phyloP scores from a whole-genome alignment of 805 yeast species.

The Suhomyces xylopsoci region DNA sequence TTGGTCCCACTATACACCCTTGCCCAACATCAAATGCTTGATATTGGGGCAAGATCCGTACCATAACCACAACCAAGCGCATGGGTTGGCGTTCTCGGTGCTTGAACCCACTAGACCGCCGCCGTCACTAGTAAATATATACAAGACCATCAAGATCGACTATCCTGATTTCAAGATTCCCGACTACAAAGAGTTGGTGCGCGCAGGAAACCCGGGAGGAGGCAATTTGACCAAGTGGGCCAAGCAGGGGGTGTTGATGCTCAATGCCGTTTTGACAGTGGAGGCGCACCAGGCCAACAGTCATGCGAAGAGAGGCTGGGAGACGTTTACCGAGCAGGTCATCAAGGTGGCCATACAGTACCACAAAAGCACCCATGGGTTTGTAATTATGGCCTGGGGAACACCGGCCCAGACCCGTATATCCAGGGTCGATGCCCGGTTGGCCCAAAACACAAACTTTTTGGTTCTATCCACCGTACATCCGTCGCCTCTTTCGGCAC shows the following conservation, averaged over 20 bases:
- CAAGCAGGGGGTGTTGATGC: slow-evolving; percentile 75
- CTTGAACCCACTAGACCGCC: slow-evolving; percentile 73
- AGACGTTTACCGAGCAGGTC: slow-evolving; percentile 73
- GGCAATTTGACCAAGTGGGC: slow-evolving; percentile 87
- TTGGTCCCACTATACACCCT: slow-evolving; percentile 86
- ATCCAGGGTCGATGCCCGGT: slow-evolving; percentile 26
- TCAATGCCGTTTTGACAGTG: slow-evolving; percentile 88
- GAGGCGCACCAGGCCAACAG: slow-evolving; percentile 92
- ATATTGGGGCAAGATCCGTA: slow-evolving; percentile 96
- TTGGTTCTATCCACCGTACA: slow-evolving; percentile 73
- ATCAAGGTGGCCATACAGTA: slow-evolving; percentile 51
- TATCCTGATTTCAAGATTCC: slow-evolving; percentile 71
- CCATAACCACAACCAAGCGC: slow-evolving; percentile 90
- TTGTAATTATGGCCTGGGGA: slow-evolving; percentile 83
- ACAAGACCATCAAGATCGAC: slow-evolving; percentile 61
- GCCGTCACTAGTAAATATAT: slow-evolving; percentile 85
- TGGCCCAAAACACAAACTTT: slow-evolving; percentile 32
- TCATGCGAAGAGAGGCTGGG: slow-evolving; percentile 92
- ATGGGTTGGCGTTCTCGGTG: slow-evolving; percentile 93
- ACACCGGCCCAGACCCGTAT: slow-evolving; percentile 66
- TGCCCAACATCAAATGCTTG: slow-evolving; percentile 68
- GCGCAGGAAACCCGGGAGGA: slow-evolving; percentile 36
- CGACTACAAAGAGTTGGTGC: slow-evolving; percentile 23
- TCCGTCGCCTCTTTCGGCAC: slow-evolving; percentile 93
- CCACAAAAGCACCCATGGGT: slow-evolving; percentile 44